Conservation (phyloP, 148 eudicot species). For the Heliosperma pusillum region DNA sequence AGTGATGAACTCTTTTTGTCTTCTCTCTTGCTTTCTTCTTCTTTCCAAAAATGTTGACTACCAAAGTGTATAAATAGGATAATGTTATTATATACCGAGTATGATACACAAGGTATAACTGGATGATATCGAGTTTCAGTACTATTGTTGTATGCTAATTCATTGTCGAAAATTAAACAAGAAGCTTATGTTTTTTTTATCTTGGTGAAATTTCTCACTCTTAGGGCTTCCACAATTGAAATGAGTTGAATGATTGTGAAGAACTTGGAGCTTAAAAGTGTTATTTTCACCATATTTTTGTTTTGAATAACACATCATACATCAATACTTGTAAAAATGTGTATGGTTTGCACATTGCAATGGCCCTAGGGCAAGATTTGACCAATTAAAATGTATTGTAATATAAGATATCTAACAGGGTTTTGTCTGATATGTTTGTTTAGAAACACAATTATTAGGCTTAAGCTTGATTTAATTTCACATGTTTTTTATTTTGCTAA, state of each 20-base stretch:
- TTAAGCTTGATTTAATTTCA: too few relatives aligned
- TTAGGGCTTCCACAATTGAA: neutral
- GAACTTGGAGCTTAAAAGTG: neutral
- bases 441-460: too few relatives aligned
- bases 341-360: neutral
- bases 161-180: too few relatives aligned
- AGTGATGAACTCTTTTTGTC: slow-evolving; percentile 5
- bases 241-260: too few relatives aligned
- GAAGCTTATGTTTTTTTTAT: too few relatives aligned
- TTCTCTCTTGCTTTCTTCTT: neutral
- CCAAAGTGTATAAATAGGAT: neutral
- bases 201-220: neutral
- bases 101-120: too few relatives aligned
- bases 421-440: too few relatives aligned
- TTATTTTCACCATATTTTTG: neutral
- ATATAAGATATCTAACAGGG: too few relatives aligned
- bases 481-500: too few relatives aligned
- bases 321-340: neutral
- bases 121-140: neutral
- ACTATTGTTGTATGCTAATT: neutral
- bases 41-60: neutral
- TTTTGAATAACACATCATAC: too few relatives aligned
- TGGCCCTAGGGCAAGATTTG: neutral
- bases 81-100: too few relatives aligned
- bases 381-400: too few relatives aligned